Evolutionary conservation across 2,329 filamentous ascomycete genomes (phyloP).

Genomic region (Gliomastix tumulicola): DNA sequence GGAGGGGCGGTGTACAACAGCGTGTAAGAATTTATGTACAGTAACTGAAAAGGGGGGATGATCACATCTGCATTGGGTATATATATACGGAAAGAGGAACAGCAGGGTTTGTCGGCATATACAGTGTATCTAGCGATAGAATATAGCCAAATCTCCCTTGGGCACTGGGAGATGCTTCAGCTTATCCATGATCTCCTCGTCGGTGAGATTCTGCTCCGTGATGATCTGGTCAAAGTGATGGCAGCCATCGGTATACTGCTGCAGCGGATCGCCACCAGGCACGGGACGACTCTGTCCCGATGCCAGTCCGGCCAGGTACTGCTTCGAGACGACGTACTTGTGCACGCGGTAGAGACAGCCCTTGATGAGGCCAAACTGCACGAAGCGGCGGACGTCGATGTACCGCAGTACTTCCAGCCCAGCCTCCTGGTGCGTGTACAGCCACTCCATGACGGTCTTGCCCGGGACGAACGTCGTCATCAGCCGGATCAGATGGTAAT

Average conservation of each 20-base stretch:
- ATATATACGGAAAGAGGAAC: no score
- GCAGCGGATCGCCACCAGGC: conserved; percentile 42
- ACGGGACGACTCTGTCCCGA: conserved; percentile 40
- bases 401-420: conserved; percentile 61
- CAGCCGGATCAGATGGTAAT: conserved; percentile 68
- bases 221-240: conserved; percentile 80
- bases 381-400: conserved; percentile 83
- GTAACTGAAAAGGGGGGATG: no score
- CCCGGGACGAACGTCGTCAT: conserved; percentile 82
- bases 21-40: no score
- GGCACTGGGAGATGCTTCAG: conserved; percentile 51
- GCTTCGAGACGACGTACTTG: conserved; percentile 73
- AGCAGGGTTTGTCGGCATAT: no score
- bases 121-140: conserved; percentile 46
- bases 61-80: no score
- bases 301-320: conserved; percentile 50
- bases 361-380: conserved; percentile 95
- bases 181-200: conserved; percentile 63
- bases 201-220: conserved; percentile 64
- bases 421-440: conserved; percentile 62
- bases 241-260: conserved; percentile 65
- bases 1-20: no score
- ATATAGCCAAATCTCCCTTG: conserved; percentile 44
- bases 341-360: conserved; percentile 89
- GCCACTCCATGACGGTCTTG: conserved; percentile 81